Evolutionary conservation across 768 basidiomycete species (phyloP), one percentile per base, ranked within the genome.

Genomic region (Lactarius pseudohatsudake): DNA sequence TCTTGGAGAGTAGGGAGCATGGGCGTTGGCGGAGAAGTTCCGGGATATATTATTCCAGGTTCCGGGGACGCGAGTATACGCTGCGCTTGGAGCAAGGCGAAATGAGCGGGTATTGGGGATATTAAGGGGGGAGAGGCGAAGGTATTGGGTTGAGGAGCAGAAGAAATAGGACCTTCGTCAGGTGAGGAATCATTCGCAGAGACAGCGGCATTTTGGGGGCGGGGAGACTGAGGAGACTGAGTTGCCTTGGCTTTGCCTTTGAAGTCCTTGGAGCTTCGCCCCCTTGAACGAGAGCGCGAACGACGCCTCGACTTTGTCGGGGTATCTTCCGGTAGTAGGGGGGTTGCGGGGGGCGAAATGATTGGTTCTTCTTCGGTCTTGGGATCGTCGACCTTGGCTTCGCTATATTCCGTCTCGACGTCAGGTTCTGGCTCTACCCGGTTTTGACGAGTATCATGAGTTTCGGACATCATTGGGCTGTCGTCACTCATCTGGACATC

Each of bases 1-100:
- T 89, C 90, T 72, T 92, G 90, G 7, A 96, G 80, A 4, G 91
- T 85, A 0, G 92, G 92, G 41, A 90, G 76, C 72, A 86, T 75
- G 20, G 90, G 89, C 3, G 86, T 87, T 8, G 87, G 80, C 2
- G 88, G 85, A 6, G 88, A 84, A 20, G 85, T 82, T 16, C 85
- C 85, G n/a, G 87, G 85, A 74, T 88, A 87, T 68, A 85, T 80
- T 66, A 85, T 73, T 8, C 85, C 80, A 47, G 82, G 80, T 34
- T 85, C 86, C 10, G 86, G 81, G 8, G 84, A 79, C 7, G 63
- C 70, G 32, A 68, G 47, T 11, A 68, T 26, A 36, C 66, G 66
- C 6, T 68, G 71, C 18, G 64, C 64, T 53, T 71, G 70, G 28
- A 69, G 45, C 28, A 69, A 41, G 13, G 76, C 80, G 69, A 78